A percentile compares a stretch with the other conserved stretches of the same genome.
Evolutionary conservation across 1,284 basidiomycete genomes (phyloP).

Genomic region (Coniferiporia weirii): DNA sequence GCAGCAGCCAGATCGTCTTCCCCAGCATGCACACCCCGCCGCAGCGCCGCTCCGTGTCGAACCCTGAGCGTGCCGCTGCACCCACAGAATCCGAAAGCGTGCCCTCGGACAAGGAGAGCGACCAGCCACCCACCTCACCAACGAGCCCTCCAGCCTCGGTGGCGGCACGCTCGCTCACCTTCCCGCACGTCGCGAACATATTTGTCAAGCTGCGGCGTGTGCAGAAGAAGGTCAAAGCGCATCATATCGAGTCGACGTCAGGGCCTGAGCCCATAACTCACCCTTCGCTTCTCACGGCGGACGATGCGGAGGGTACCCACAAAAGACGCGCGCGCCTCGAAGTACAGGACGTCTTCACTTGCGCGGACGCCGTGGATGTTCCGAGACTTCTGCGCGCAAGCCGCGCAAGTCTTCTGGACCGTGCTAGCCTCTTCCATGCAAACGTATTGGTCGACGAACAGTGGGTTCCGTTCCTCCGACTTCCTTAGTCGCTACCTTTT

Average conservation of each 20-base stretch:
- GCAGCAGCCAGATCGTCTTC: constrained; percentile 8
- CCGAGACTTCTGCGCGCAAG: constrained; percentile 50
- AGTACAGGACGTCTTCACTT: constrained; percentile 50
- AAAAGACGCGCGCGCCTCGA: constrained; percentile 29
- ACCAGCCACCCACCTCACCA: too few species aligned
- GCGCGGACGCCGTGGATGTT: constrained; percentile 59
- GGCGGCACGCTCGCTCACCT: constrained; percentile 14
- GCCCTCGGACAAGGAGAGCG: too few species aligned
- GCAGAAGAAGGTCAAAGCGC: constrained; percentile 25
- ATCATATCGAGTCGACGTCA: constrained; percentile 43
- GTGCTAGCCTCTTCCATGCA: constrained; percentile 46
- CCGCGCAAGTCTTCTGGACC: constrained; percentile 47
- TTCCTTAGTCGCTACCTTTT: constrained; percentile 8
- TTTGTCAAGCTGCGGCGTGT: constrained; percentile 45
- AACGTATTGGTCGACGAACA: constrained; percentile 64
- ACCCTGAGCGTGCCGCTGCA: background rate
- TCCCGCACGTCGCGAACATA: constrained; percentile 43
- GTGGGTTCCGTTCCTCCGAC: constrained; percentile 37
- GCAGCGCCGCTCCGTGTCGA: constrained; percentile 11
- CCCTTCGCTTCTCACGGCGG: constrained; percentile 16
- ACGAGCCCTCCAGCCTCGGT: background rate
- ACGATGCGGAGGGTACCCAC: constrained; percentile 6
- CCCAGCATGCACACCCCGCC: background rate
- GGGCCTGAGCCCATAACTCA: constrained; percentile 50
- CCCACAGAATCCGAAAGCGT: too few species aligned